Base-by-base conservation (phyloP, 1,139 yeast species). In the Candida freyschussii region DNA sequence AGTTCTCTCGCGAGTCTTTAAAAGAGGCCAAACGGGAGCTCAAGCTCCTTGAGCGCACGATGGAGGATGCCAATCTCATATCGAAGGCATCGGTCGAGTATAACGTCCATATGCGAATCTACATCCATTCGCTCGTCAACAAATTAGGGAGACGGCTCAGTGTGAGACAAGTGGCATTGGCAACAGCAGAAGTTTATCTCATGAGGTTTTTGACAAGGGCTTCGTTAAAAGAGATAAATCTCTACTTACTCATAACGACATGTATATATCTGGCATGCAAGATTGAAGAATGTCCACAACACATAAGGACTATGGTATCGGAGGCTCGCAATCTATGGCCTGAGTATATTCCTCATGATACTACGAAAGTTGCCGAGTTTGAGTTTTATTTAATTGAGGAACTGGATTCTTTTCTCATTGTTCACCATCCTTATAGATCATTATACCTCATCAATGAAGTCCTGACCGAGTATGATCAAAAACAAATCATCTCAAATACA, bases 261-360 rank as follows among this genome's bases (percentile, higher is more conserved):
- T 80, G 95, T 48, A 67, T 89, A 5, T 91, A 91, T 52, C 72
- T 91, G 29, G 91, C 96, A 0, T 83, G 96, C 61, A 91, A 91
- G 54, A 82, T 87, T 22, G 97, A 91, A 56, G 98, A 91, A 56
- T 81, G 87, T 48, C 97, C 98, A 2, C 95, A 84, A 53, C 96
- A 91, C 54, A 87, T 91, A 8, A 65, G 96, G 36, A 74, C 89
- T 2, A 70, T 91, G 11, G 74, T 85, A 15, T 69, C 78, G 18
- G 97, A 91, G 53, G 94, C 97, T 3, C 65, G 96, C 32, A 81
- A 81, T 27, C 60, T 86, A 30, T 91, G 98, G 97, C 96, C 97
- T 0, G 96, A 89, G 51, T 86, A 78, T 52, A 80, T 91, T 21
- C 94, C 96, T 0, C 87, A 84, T 36, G 98, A 91, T 55, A 75